Percentiles rank a stretch among this genome's conserved stretches.
Conservation (phyloP, 345 rosid species). For the Raphanus raphanistrum region DNA sequence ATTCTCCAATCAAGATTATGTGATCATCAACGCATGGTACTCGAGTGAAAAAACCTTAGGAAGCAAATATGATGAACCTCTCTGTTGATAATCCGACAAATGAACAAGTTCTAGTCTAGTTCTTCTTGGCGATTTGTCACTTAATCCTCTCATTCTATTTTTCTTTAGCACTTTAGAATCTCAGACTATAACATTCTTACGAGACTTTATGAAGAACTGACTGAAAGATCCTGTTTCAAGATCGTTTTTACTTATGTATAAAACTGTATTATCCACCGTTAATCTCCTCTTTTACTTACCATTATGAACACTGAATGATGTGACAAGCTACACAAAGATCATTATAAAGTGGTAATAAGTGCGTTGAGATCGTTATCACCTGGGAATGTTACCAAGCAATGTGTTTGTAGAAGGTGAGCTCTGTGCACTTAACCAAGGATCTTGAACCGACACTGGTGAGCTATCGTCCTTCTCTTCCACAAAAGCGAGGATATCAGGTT, state of each 20-base stretch:
- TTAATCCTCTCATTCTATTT: not conserved
- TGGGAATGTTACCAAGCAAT: conserved; percentile 59
- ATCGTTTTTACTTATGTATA: conserved; percentile 2
- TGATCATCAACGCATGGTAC: no score
- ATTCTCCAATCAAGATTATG: no score
- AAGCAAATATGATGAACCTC: not conserved
- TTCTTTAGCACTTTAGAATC: no score
- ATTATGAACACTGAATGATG: conserved; percentile 21
- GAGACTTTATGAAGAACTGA: not conserved
- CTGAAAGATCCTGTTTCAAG: not conserved
- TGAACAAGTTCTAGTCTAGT: not conserved
- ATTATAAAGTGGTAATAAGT: conserved; percentile 10
- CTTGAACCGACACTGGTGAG: conserved; percentile 74
- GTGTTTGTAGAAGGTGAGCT: conserved; percentile 86
- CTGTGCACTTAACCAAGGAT: conserved; percentile 76
- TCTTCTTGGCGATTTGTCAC: not conserved
- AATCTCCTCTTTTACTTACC: conserved; percentile 14
- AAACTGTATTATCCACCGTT: conserved; percentile 3
- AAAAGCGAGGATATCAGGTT: conserved; percentile 38
- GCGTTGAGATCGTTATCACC: conserved; percentile 31
- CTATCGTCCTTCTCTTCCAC: conserved; percentile 50
- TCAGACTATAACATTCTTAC: not conserved
- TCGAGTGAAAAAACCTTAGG: not conserved
- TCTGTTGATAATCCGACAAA: not conserved
- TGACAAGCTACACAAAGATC: conserved; percentile 18